Conservation (phyloP, 75 land plant genomes). For the Azolla pinnata region DNA sequence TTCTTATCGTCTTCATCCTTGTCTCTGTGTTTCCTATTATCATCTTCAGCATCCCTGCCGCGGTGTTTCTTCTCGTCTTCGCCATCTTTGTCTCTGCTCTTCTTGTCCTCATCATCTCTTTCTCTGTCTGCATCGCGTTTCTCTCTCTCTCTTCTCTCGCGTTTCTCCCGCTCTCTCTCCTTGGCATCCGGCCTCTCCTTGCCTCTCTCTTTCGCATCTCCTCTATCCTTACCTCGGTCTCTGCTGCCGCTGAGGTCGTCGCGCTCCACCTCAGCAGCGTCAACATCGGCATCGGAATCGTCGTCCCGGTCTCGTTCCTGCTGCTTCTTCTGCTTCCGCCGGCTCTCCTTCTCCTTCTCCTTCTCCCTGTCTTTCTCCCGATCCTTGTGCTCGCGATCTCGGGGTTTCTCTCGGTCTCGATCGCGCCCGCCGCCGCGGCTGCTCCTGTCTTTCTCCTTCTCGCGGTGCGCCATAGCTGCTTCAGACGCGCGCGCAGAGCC, state of each 20-base stretch:
- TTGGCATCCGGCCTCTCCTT: not conserved
- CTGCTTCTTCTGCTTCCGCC: not conserved
- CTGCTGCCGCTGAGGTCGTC: too few relatives aligned
- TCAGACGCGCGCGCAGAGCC: too few relatives aligned
- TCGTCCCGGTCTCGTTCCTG: not conserved
- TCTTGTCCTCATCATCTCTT: not conserved
- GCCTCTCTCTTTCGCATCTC: not conserved
- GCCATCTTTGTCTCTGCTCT: not conserved
- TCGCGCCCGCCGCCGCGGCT: too few relatives aligned
- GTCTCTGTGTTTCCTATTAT: not conserved
- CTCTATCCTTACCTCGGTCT: not conserved
- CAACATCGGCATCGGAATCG: not conserved
- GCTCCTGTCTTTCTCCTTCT: too few relatives aligned
- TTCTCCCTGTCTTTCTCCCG: conserved; percentile 10
- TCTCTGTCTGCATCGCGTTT: not conserved
- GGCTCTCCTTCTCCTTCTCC: conserved; percentile 9
- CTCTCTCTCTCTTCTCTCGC: conserved; percentile 1
- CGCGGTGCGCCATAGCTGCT: too few relatives aligned
- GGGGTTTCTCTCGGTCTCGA: too few relatives aligned
- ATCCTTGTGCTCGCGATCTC: too few relatives aligned
- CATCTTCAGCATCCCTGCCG: not conserved
- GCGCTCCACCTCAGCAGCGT: not conserved
- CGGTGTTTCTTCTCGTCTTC: not conserved
- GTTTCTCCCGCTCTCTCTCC: not conserved
- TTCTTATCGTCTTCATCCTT: not conserved